Evolutionary conservation across 371 early-diverging fungal species (phyloP).

Genomic region (Thermomucor indicae-seudaticae): DNA sequence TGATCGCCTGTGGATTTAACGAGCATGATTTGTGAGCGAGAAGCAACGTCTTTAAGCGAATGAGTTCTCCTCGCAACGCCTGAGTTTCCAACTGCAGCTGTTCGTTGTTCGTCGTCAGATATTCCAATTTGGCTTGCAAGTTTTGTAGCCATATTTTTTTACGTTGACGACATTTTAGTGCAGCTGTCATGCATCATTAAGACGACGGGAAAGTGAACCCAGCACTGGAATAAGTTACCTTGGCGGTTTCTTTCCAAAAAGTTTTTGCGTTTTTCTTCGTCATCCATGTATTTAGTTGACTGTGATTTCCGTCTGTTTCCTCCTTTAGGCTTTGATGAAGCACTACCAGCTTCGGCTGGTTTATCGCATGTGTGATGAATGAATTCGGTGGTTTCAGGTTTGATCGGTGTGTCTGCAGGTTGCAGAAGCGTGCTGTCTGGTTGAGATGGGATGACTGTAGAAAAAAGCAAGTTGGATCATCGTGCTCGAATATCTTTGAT

Average conservation of each 20-base stretch:
- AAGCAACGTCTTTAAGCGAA: constrained; percentile 53
- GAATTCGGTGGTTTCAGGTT: not conserved
- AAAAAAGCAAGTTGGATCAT: no score
- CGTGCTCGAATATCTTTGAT: no score
- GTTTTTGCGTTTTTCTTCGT: constrained; percentile 69
- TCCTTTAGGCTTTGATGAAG: no score
- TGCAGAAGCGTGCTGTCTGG: no score
- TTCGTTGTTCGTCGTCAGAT: constrained; percentile 49
- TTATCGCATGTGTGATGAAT: constrained; percentile 3
- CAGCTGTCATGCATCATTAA: constrained; percentile 32
- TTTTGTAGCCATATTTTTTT: constrained; percentile 62
- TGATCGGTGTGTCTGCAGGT: not conserved
- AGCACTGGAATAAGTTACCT: constrained; percentile 38
- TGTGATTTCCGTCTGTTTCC: not conserved
- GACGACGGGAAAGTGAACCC: not conserved
- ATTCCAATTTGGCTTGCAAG: constrained; percentile 55
- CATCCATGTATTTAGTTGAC: constrained; percentile 16
- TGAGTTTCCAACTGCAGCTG: constrained; percentile 40
- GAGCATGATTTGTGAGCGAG: constrained; percentile 62
- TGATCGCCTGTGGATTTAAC: constrained; percentile 24
- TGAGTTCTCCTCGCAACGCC: constrained; percentile 45
- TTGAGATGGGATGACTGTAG: no score
- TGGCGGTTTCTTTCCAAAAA: constrained; percentile 82
- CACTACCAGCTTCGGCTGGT: no score
- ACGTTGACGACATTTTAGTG: constrained; percentile 66